phyloP scores from a whole-genome alignment of 441 rosid species.

The Heliophila coronopifolia region DNA sequence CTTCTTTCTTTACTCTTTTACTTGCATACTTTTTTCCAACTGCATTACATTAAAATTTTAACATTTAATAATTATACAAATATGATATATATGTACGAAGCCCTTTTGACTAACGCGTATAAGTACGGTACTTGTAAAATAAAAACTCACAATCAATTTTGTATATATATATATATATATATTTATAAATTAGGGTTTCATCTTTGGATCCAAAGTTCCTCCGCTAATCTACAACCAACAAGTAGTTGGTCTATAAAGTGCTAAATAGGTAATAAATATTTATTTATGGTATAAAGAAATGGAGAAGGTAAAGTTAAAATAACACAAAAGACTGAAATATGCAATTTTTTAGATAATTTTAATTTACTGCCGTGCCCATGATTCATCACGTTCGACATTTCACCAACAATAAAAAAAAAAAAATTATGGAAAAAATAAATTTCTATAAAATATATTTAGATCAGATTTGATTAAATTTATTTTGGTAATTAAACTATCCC shows the following conservation, averaged over 20 bases:
- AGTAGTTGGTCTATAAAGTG: constrained; percentile 19
- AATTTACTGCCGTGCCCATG: too few relatives aligned
- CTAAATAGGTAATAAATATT: background rate
- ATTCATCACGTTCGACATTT: too few relatives aligned
- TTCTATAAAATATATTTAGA: too few relatives aligned
- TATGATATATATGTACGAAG: constrained; percentile 7
- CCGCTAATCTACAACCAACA: constrained; percentile 13
- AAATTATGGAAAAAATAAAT: background rate
- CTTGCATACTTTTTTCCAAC: background rate
- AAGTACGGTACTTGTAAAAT: constrained; percentile 18
- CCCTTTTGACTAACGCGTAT: constrained; percentile 25
- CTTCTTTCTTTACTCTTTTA: constrained; percentile 18
- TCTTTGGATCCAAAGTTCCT: constrained; percentile 17
- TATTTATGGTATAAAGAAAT: too few relatives aligned
- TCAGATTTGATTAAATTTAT: too few relatives aligned
- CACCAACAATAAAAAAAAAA: too few relatives aligned
- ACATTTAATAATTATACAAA: background rate
- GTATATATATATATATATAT: background rate
- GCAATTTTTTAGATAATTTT: too few relatives aligned
- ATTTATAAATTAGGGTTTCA: constrained; percentile 7
- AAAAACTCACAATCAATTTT: constrained; percentile 25
- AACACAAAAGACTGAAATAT: too few relatives aligned
- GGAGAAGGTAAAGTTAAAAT: too few relatives aligned
- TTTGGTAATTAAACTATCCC: too few relatives aligned
- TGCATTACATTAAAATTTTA: constrained; percentile 3